A percentile compares a stretch with the other conserved stretches of the same genome.
Conservation (phyloP, 768 basidiomycete species). For the Rhodosporidiobolus sp. region DNA sequence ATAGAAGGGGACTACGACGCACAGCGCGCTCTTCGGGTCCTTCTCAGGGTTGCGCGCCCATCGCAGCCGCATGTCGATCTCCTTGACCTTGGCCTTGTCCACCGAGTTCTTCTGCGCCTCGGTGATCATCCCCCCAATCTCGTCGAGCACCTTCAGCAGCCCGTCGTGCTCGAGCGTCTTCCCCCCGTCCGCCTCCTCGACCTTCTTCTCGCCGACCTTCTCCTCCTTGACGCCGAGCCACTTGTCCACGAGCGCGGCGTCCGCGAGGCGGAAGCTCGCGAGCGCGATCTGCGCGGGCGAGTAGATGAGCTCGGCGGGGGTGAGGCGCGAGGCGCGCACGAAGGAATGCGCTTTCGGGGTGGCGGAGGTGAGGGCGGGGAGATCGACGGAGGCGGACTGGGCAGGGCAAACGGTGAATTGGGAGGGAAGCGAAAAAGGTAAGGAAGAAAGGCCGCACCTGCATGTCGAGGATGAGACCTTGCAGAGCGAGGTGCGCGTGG, state of each 20-base stretch:
- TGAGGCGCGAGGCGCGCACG: slow-evolving; percentile 63
- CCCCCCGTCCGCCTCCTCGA: not conserved
- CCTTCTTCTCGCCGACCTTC: not conserved
- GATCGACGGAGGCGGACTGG: slow-evolving; percentile 6
- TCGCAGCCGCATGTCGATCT: slow-evolving; percentile 80
- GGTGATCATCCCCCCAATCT: slow-evolving; percentile 58
- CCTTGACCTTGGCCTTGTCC: slow-evolving; percentile 78
- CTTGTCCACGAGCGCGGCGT: slow-evolving; percentile 59
- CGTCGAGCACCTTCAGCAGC: slow-evolving; percentile 40
- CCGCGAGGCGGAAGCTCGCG: slow-evolving; percentile 66
- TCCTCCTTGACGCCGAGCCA: slow-evolving; percentile 54
- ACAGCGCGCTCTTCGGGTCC: slow-evolving; percentile 69
- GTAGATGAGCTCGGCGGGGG: slow-evolving; percentile 86
- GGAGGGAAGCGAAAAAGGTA: not conserved
- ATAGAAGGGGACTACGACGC: slow-evolving; percentile 27
- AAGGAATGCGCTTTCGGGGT: slow-evolving; percentile 6
- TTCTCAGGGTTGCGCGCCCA: slow-evolving; percentile 95
- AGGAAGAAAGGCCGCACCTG: slow-evolving; percentile 58
- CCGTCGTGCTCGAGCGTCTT: slow-evolving; percentile 31
- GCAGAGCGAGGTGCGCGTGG: slow-evolving; percentile 82
- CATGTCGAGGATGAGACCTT: slow-evolving; percentile 82
- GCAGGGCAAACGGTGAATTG: not conserved
- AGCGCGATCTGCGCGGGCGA: slow-evolving; percentile 91
- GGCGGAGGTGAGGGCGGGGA: not conserved
- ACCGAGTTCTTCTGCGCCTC: slow-evolving; percentile 60